Evolutionary conservation across 257 asterid species (phyloP).

Genomic region (Nicotiana paniculata): DNA sequence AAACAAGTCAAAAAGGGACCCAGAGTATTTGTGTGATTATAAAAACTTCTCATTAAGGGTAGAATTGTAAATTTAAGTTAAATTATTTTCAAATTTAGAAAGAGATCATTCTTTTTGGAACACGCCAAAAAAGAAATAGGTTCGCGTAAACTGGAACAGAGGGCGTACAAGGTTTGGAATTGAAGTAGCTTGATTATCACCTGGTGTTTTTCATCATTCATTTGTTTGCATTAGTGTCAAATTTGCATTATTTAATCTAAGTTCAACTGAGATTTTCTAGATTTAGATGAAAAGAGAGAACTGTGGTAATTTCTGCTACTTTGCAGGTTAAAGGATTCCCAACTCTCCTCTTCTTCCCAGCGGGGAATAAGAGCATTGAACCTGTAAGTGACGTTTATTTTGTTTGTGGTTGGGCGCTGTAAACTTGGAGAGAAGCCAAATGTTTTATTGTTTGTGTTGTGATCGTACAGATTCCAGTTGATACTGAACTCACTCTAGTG

Average conservation of each 20-base stretch:
- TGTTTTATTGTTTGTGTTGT: not conserved
- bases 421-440: not conserved
- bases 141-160: too few relatives aligned
- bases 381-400: slow-evolving; percentile 55
- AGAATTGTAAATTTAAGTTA: too few relatives aligned
- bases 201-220: too few relatives aligned
- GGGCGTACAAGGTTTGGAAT: not conserved
- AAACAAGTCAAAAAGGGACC: too few relatives aligned
- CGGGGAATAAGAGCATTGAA: slow-evolving; percentile 70
- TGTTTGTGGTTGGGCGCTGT: not conserved
- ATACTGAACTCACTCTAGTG: slow-evolving; percentile 66
- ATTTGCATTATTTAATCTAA: not conserved
- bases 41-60: too few relatives aligned
- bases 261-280: not conserved
- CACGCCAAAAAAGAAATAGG: too few relatives aligned
- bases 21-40: too few relatives aligned
- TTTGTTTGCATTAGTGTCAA: not conserved
- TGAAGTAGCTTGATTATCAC: not conserved
- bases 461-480: slow-evolving; percentile 53
- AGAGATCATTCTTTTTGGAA: too few relatives aligned
- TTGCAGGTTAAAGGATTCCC: slow-evolving; percentile 91
- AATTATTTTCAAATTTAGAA: too few relatives aligned
- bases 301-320: not conserved
- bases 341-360: slow-evolving; percentile 81
- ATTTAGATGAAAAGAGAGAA: not conserved